Base-by-base conservation (phyloP, 2,329 filamentous ascomycete genomes). In the Chalaropsis ovoidea region DNA sequence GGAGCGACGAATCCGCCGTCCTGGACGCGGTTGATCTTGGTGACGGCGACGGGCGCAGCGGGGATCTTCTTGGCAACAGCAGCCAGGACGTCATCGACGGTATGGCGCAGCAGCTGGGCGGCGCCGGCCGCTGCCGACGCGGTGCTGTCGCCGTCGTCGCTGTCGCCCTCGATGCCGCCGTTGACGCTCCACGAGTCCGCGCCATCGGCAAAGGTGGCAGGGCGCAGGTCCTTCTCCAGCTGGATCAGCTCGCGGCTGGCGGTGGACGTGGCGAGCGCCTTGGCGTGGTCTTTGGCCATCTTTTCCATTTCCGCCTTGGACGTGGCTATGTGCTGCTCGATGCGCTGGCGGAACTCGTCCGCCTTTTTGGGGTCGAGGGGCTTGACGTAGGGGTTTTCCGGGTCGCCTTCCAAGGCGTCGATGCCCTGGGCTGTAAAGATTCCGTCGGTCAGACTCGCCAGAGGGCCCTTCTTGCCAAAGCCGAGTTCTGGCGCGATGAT, bases 401-500 rank as follows among this genome's bases (percentile, higher is more conserved):
- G 75, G 3, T 75, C 71, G 31, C 79, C 74, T 24, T 75, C 77
- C 19, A 74, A 72, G 0, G 77, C 77, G 66, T 83, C 79, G n/a
- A 73, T 76, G 1, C 77, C 78, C 69, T 83, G 82, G 0, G 82
- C 79, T 66, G 94, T 86, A 66, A 96, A 90, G 65, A 96, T 89
- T 4, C 89, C 91, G 43, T 89, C 86, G 0, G 94, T 97, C 64
- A 97, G 77, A 0, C 83, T 81, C 27, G 89, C 86, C 22, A 99
- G 80, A 74, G 92, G 88, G 45, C 94, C 94, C 75, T 86, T 89
- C 62, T 88, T 81, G 3, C 94, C 94, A 10, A 97, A 79, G 0
- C 91, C 91, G 42, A 97, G 82, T 73, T 96, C 92, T 2, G 91
- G 85, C 0, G 93, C 91, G 8, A 87, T 84, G 67, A 99, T 95